Evolutionary conservation across 2,329 filamentous ascomycete genomes (phyloP).

Genomic region (Sphaerulina vaccinii): DNA sequence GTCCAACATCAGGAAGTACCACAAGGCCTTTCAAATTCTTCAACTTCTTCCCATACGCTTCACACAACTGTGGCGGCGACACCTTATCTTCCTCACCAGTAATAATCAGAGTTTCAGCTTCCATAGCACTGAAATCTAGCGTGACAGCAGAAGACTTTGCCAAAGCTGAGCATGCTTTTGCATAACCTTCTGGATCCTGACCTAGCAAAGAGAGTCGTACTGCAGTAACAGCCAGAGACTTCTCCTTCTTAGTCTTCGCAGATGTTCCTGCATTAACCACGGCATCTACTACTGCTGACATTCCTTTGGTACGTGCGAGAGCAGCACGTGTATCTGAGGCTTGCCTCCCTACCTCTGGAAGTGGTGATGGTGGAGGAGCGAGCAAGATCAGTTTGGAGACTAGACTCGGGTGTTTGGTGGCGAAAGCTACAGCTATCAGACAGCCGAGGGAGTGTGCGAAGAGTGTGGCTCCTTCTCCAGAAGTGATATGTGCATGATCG

Average conservation of each 20-base stretch:
- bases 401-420: conserved; percentile 40
- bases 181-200: conserved; percentile 56
- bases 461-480: conserved; percentile 43
- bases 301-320: conserved; percentile 46
- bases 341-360: conserved; percentile 40
- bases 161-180: conserved; percentile 54
- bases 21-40: conserved; percentile 31
- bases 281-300: conserved; percentile 45
- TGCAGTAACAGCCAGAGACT: conserved; percentile 45
- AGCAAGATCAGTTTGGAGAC: conserved; percentile 50
- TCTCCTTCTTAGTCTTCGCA: conserved; percentile 37
- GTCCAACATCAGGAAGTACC: conserved; percentile 46
- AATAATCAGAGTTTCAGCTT: conserved; percentile 40
- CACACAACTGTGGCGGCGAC: conserved; percentile 39
- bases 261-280: conserved; percentile 42
- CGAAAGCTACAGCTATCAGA: conserved; percentile 48
- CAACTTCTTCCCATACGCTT: conserved; percentile 37
- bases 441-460: conserved; percentile 56
- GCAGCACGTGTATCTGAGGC: conserved; percentile 40
- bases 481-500: conserved; percentile 34
- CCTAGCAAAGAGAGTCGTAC: conserved; percentile 47
- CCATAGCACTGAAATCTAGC: conserved; percentile 39
- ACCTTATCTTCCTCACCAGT: conserved; percentile 50
- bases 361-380: conserved; percentile 49
- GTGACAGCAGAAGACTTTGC: conserved; percentile 40